phyloP scores from a whole-genome alignment of 768 basidiomycete genomes.

The Amanita fuliginea region DNA sequence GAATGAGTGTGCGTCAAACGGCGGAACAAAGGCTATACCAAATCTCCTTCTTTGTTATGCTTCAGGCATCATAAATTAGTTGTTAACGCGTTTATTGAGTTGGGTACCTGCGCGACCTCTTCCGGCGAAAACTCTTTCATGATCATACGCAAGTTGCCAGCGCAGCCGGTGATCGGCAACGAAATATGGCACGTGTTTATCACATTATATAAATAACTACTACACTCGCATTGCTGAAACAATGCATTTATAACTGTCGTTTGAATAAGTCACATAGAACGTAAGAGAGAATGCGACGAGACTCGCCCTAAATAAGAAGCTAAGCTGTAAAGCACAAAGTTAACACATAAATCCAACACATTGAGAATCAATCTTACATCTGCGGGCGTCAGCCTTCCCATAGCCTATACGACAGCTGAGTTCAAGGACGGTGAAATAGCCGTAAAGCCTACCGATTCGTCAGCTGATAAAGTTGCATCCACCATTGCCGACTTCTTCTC shows the following conservation, averaged over 20 bases:
- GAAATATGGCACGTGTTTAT: no score
- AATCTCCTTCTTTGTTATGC: conserved; percentile 83
- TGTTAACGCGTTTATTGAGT: neutral
- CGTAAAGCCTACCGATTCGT: conserved; percentile 50
- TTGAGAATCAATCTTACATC: conserved; percentile 34
- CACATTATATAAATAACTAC: no score
- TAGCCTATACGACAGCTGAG: conserved; percentile 42
- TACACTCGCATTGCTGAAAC: neutral
- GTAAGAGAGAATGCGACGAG: neutral
- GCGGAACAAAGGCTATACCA: conserved; percentile 35
- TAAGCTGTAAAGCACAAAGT: conserved; percentile 25
- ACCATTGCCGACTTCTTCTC: conserved; percentile 97
- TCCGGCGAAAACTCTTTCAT: conserved; percentile 35
- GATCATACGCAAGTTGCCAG: neutral
- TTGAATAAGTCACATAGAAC: neutral
- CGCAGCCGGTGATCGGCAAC: neutral
- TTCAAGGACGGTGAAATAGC: neutral
- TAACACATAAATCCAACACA: neutral
- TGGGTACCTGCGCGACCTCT: conserved; percentile 57
- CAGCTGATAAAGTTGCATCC: conserved; percentile 73
- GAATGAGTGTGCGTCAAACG: neutral
- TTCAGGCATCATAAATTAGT: conserved; percentile 17
- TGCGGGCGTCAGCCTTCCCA: conserved; percentile 88
- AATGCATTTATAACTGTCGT: neutral
- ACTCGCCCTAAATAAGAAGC: conserved; percentile 49